A percentile compares a stretch with the other conserved stretches of the same genome.
Conservation (phyloP, 176 grass and related monocot genomes). For the Carex pumila region DNA sequence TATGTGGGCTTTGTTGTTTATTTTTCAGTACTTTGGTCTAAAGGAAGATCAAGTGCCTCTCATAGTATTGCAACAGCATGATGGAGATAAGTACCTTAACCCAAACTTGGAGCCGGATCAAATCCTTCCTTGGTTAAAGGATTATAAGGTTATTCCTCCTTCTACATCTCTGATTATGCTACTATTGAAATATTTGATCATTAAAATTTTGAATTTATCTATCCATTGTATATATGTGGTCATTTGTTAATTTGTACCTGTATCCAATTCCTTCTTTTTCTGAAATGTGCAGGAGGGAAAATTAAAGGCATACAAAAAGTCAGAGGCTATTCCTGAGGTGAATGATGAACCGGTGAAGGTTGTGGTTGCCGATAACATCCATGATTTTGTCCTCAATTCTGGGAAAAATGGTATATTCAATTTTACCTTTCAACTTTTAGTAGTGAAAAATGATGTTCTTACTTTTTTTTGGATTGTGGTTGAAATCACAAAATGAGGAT, state of each 20-base stretch:
- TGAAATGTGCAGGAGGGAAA: conserved; percentile 53
- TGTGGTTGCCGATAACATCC: conserved; percentile 64
- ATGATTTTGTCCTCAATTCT: conserved; percentile 70
- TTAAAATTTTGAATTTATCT: not conserved
- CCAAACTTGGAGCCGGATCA: conserved; percentile 55
- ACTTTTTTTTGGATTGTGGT: not conserved
- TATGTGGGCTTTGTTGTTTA: conserved; percentile 19
- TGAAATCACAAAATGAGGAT: not conserved
- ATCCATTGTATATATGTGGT: not conserved
- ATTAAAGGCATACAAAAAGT: conserved; percentile 66
- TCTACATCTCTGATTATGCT: not conserved
- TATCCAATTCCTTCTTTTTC: not conserved
- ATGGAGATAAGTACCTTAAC: conserved; percentile 77
- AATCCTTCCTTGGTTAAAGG: conserved; percentile 70
- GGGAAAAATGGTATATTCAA: conserved; percentile 70
- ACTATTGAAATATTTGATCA: not conserved
- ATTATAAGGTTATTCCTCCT: conserved; percentile 46
- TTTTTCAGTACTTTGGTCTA: conserved; percentile 68
- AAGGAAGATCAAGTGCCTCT: conserved; percentile 72
- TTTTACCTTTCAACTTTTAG: not conserved
- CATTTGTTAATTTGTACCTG: not conserved
- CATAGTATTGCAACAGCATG: conserved; percentile 57
- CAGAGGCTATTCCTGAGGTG: conserved; percentile 69
- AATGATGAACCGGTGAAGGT: conserved; percentile 86
- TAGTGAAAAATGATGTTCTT: not conserved